phyloP scores from a whole-genome alignment of 177 flowering plant genomes.

The Tripterygium wilfordii region DNA sequence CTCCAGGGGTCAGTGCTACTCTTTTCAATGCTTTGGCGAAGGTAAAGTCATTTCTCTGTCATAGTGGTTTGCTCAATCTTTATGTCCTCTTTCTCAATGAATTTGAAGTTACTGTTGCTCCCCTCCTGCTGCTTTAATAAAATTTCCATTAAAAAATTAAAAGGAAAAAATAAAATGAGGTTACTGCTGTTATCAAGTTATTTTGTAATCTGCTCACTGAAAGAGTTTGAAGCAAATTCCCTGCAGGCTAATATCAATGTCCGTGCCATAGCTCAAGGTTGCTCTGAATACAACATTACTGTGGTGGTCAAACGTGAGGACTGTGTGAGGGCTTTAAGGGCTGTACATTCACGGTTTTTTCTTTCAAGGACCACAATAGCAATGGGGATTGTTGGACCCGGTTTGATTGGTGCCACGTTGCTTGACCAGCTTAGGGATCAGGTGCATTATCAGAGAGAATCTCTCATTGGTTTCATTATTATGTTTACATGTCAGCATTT shows the following conservation, averaged over 20 bases:
- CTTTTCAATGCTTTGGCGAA: slow-evolving; percentile 94
- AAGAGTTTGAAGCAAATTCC: not conserved
- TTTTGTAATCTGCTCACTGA: too few species aligned
- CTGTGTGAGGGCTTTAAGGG: slow-evolving; percentile 79
- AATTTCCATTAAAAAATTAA: too few species aligned
- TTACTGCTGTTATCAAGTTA: too few species aligned
- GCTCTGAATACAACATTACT: slow-evolving; percentile 92
- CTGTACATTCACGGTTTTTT: slow-evolving; percentile 92
- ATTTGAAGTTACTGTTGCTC: too few species aligned
- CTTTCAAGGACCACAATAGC: slow-evolving; percentile 86
- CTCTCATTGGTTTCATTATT: too few species aligned
- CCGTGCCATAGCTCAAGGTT: slow-evolving; percentile 98
- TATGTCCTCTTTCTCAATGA: too few species aligned
- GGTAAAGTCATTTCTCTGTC: too few species aligned
- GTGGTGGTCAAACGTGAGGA: slow-evolving; percentile 94
- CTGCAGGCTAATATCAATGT: slow-evolving; percentile 89
- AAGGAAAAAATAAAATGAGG: too few species aligned
- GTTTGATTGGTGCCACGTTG: slow-evolving; percentile 84
- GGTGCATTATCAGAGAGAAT: too few species aligned
- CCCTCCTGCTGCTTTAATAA: too few species aligned
- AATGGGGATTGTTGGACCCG: slow-evolving; percentile 95
- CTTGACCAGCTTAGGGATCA: slow-evolving; percentile 96
- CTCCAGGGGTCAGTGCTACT: slow-evolving; percentile 97
- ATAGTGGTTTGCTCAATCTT: too few species aligned
- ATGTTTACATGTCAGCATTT: too few species aligned